A percentile compares a stretch with the other conserved stretches of the same genome.
Evolutionary conservation across 2,329 filamentous ascomycete genomes (phyloP).

Genomic region (Aspergillus costaricaensis): DNA sequence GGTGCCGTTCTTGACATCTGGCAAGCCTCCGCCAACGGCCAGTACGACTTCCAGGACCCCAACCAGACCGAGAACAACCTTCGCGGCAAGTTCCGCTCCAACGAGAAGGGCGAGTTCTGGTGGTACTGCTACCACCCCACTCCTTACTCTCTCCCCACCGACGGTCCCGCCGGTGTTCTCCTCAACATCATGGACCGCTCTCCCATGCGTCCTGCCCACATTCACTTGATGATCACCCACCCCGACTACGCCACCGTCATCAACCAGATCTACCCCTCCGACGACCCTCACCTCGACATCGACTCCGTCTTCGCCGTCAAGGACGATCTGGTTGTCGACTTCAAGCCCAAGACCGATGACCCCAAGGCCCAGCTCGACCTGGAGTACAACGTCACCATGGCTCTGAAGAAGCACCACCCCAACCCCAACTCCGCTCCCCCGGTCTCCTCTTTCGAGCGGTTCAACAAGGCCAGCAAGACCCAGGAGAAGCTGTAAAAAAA

Average conservation of each 20-base stretch:
- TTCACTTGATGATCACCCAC: constrained; percentile 60
- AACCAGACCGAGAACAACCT: constrained; percentile 73
- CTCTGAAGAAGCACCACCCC: constrained; percentile 46
- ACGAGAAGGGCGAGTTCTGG: constrained; percentile 67
- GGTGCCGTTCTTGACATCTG: constrained; percentile 75
- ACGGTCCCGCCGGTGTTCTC: constrained; percentile 59
- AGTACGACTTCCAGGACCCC: constrained; percentile 76
- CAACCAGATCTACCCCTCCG: constrained; percentile 61
- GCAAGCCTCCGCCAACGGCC: constrained; percentile 74
- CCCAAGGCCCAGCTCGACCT: constrained; percentile 61
- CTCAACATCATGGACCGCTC: constrained; percentile 59
- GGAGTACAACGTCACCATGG: constrained; percentile 62
- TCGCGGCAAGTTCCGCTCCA: constrained; percentile 72
- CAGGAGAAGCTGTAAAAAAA: constrained; percentile 16
- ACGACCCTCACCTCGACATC: constrained; percentile 59
- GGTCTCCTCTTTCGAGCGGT: constrained; percentile 42
- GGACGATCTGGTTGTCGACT: constrained; percentile 61
- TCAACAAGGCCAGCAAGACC: constrained; percentile 24
- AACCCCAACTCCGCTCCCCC: constrained; percentile 43
- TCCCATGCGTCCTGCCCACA: constrained; percentile 63
- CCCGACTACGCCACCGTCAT: constrained; percentile 59
- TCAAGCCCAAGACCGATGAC: constrained; percentile 54
- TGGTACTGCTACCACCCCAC: constrained; percentile 76
- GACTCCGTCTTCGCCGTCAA: constrained; percentile 66
- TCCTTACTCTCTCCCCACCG: constrained; percentile 69